A percentile compares a stretch with the other conserved stretches of the same genome.
phyloP scores from a whole-genome alignment of 2,329 filamentous ascomycete species.

The Scortechinia acanthostroma region DNA sequence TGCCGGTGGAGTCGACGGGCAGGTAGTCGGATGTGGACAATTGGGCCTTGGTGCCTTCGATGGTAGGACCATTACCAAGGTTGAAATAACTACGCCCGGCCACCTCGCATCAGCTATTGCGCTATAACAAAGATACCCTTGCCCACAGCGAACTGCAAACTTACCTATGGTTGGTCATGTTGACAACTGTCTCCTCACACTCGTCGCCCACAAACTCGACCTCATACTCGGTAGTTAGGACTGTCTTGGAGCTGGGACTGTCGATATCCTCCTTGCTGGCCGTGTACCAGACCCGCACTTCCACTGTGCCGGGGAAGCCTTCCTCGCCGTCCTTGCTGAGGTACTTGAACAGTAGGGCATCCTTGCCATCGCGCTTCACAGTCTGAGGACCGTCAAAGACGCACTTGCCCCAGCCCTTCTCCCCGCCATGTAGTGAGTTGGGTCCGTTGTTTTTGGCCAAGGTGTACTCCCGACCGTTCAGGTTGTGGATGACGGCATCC shows the following conservation, averaged over 20 bases:
- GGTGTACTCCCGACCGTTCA: constrained; percentile 67
- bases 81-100: constrained; percentile 65
- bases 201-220: constrained; percentile 71
- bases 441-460: constrained; percentile 71
- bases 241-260: constrained; percentile 52
- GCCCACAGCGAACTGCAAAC: constrained; percentile 9
- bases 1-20: constrained; percentile 65
- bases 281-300: constrained; percentile 73
- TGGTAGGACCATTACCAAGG: constrained; percentile 40
- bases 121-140: not conserved
- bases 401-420: constrained; percentile 74
- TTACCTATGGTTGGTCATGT: constrained; percentile 92
- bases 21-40: constrained; percentile 60
- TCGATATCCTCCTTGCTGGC: constrained; percentile 58
- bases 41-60: constrained; percentile 52
- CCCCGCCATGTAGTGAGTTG: constrained; percentile 71
- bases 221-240: constrained; percentile 84
- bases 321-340: constrained; percentile 76
- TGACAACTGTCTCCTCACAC: constrained; percentile 77
- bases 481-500: constrained; percentile 58
- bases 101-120: not conserved
- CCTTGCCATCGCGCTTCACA: constrained; percentile 50
- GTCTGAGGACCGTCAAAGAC: constrained; percentile 67
- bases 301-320: constrained; percentile 80
- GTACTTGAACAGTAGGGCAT: constrained; percentile 60